Base-by-base conservation (phyloP, 2,329 filamentous ascomycete species). In the Aspergillus carbonarius region DNA sequence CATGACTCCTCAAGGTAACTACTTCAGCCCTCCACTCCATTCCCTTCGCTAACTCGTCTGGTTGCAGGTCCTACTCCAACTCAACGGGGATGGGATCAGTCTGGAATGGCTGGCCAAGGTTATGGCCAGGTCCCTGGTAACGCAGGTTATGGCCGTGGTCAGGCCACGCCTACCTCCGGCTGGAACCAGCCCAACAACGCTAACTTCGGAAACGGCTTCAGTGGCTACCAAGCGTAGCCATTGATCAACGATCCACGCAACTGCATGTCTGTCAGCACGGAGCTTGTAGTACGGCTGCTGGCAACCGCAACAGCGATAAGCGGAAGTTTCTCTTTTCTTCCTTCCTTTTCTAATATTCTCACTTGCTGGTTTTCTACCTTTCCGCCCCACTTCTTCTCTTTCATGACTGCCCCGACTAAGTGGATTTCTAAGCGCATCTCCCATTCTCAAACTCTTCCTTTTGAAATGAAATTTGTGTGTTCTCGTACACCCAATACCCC, bases 61-160 rank as follows among this genome's bases (percentile, higher is more conserved):
- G 46, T 34, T 17, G 40, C 64, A 82, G 83, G 81, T 70, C 81
- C 81, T 62, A 83, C 81, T 73, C 79, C 79, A 64, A 84, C 83
- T 69, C 87, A 83, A 67, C 88, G 77, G 66, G 77, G 76, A 64
- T 79, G 77, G 75, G 76, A 79, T 65, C 77, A 90, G 74, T 73
- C 76, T 42, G 75, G 71, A 42, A 80, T 81, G 70, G 72, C 74
- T 55, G 75, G 71, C 48, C 78, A 79, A 64, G 75, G 74, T 72
- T 92, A 88, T 70, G 83, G 82, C 59, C 78, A 88, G 83, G 70
- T 87, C 82, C 63, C 88, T 84, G 81, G 79, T 66, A 95, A 89
- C 72, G 89, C 90, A 67, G 91, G 91, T 61, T 96, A 92, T 72
- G 91, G 91, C 63, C 91, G 92, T 72, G 91, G 90, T 64, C 82